Conservation (phyloP, 768 basidiomycete species). For the Tricholoma sp. region DNA sequence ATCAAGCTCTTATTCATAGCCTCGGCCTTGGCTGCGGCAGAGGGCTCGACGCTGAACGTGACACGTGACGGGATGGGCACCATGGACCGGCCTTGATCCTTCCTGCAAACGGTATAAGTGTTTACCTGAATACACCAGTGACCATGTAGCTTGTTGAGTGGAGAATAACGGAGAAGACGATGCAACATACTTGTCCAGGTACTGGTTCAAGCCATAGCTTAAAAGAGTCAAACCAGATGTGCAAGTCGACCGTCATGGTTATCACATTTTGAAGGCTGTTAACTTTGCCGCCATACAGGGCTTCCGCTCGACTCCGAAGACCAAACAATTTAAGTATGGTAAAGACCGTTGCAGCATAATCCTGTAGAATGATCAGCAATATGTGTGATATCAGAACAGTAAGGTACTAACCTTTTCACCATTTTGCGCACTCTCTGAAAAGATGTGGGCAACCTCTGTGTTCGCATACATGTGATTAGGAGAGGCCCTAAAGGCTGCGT, state of each 20-base stretch:
- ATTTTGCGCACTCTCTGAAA: no score
- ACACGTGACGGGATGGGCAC: no score
- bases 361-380: no score
- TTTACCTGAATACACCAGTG: no score
- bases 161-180: neutral
- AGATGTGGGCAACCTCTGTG: neutral
- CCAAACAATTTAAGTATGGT: neutral
- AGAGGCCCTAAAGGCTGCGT: neutral
- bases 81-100: neutral
- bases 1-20: no score
- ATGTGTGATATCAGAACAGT: no score
- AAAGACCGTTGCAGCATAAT: no score
- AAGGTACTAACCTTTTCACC: no score
- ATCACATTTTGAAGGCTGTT: conserved; percentile 3
- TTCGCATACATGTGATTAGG: neutral
- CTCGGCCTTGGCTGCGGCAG: no score
- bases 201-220: conserved; percentile 6
- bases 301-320: neutral
- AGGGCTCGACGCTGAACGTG: no score
- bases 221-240: neutral
- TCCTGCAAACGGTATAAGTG: neutral
- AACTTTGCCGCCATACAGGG: no score
- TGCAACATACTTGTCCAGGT: conserved; percentile 1
- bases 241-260: neutral
- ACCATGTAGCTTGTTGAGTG: neutral